These are phyloP conservation scores for Alternaria gansuensis DNA, from an alignment of 2,329 filamentous ascomycete genomes.

Conservation along the genomic window DNA sequence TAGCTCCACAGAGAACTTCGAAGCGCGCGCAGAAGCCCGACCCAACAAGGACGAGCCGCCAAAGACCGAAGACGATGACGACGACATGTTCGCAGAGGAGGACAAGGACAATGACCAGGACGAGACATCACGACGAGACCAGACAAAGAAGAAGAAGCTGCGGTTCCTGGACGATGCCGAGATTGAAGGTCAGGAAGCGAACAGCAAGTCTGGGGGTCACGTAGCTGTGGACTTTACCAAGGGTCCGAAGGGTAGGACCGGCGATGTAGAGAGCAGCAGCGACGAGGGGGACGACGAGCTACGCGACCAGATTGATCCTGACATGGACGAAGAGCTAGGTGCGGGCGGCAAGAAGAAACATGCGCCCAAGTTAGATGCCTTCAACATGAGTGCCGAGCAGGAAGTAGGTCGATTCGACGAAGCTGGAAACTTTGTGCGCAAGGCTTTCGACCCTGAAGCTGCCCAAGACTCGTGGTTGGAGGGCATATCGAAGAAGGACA, in stretches of 20 bases:
- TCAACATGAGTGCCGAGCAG: slow-evolving; percentile 90
- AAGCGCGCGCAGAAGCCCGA: slow-evolving; percentile 72
- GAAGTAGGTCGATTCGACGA: slow-evolving; percentile 95
- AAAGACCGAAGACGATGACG: slow-evolving; percentile 62
- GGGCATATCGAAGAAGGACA: slow-evolving; percentile 91
- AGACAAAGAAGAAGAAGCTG: slow-evolving; percentile 69
- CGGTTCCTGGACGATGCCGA: slow-evolving; percentile 68
- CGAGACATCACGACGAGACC: slow-evolving; percentile 60
- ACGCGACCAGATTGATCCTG: slow-evolving; percentile 71
- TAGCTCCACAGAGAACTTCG: slow-evolving; percentile 88
- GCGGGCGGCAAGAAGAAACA: slow-evolving; percentile 90
- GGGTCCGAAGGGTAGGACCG: slow-evolving; percentile 53
- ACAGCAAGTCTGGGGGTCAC: slow-evolving; percentile 77
- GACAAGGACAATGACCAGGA: slow-evolving; percentile 65
- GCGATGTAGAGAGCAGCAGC: slow-evolving; percentile 69
- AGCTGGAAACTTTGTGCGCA: slow-evolving; percentile 87
- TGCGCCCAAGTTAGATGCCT: slow-evolving; percentile 92
- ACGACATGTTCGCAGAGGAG: slow-evolving; percentile 85
- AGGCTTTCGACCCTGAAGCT: slow-evolving; percentile 86
- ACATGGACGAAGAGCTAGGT: slow-evolving; percentile 87
- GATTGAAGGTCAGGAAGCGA: slow-evolving; percentile 81
- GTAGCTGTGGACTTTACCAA: slow-evolving; percentile 67
- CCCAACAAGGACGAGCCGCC: slow-evolving; percentile 55
- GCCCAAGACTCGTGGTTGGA: slow-evolving; percentile 93
- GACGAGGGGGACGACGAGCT: slow-evolving; percentile 70